These are phyloP conservation scores for Cercophora newfieldiana DNA, from an alignment of 495 filamentous ascomycete genomes.

Conservation along the genomic window DNA sequence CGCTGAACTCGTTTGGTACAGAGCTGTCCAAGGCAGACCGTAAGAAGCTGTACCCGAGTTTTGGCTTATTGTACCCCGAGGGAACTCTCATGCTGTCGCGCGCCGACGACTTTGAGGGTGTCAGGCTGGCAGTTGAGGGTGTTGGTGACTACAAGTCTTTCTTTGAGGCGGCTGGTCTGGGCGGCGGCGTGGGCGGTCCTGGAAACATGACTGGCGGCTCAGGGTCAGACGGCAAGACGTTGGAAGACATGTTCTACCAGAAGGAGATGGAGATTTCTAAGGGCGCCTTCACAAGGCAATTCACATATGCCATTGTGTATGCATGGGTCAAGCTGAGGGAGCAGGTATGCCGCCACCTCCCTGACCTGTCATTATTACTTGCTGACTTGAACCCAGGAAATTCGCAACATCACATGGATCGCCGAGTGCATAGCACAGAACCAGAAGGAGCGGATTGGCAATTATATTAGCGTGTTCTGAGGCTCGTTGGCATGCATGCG, in stretches of 20 bases:
- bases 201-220: conserved; percentile 82
- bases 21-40: conserved; percentile 92
- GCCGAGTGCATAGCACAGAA: conserved; percentile 99
- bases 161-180: conserved; percentile 89
- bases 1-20: conserved; percentile 96
- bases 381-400: conserved; percentile 65
- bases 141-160: conserved; percentile 88
- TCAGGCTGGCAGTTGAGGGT: conserved; percentile 87
- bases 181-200: conserved; percentile 67
- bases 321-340: conserved; percentile 97
- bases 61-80: conserved; percentile 89
- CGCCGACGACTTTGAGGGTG: conserved; percentile 92
- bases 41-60: conserved; percentile 92
- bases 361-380: background rate
- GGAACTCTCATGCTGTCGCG: conserved; percentile 93
- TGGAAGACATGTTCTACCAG: conserved; percentile 98
- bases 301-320: conserved; percentile 92
- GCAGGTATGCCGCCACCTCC: conserved; percentile 64
- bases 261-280: conserved; percentile 99
- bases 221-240: conserved; percentile 77
- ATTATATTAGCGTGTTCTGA: conserved; percentile 95
- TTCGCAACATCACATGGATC: conserved; percentile 99
- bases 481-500: background rate
- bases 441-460: conserved; percentile 97
- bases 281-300: conserved; percentile 91